Conservation (phyloP, 345 rosid genomes). For the Dovyalis caffra region DNA sequence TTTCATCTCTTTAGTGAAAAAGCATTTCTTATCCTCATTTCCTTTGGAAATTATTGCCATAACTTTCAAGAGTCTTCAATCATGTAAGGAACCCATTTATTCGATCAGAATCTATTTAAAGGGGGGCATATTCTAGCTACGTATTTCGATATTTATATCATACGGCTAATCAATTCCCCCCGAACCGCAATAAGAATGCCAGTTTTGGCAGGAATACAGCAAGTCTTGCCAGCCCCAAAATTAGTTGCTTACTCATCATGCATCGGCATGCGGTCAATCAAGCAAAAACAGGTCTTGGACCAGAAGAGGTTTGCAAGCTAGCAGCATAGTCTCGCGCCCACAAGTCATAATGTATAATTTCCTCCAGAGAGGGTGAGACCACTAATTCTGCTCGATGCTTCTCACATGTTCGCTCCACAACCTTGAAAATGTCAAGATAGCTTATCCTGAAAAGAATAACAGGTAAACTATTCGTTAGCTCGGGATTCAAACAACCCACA, state of each 20-base stretch:
- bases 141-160: neutral
- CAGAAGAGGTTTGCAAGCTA: constrained; percentile 41
- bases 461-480: neutral
- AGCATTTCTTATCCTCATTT: neutral
- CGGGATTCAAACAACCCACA: neutral
- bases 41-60: neutral
- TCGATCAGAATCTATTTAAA: neutral
- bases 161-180: constrained; percentile 6
- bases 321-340: constrained; percentile 90
- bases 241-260: neutral
- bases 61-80: neutral
- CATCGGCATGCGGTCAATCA: constrained; percentile 14
- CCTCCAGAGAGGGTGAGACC: constrained; percentile 71
- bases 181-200: neutral
- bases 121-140: neutral
- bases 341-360: constrained; percentile 77
- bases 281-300: constrained; percentile 49
- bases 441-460: constrained; percentile 55
- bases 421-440: constrained; percentile 87
- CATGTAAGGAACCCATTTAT: neutral
- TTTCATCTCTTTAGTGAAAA: neutral
- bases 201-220: constrained; percentile 1
- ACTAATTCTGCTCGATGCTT: constrained; percentile 73
- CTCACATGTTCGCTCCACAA: constrained; percentile 82
- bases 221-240: neutral